phyloP scores from a whole-genome alignment of 1,284 basidiomycete genomes.

The Athelia sp. region DNA sequence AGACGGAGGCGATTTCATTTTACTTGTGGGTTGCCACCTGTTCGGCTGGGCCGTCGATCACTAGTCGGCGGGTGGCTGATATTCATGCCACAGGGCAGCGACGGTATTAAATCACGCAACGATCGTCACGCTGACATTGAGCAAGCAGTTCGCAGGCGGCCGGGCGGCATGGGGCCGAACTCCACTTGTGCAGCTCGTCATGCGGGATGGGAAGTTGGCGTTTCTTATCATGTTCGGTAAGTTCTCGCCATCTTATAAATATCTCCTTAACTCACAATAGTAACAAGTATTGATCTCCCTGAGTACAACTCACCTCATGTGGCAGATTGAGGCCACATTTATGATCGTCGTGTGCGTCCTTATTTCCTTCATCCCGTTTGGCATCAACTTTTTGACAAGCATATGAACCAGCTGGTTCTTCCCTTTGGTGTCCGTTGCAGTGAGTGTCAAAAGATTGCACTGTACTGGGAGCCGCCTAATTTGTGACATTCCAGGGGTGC shows the following conservation, averaged over 20 bases:
- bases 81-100: no score
- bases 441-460: conserved; percentile 7
- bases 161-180: conserved; percentile 6
- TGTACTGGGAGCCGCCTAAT: background rate
- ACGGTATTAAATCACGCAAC: no score
- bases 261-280: background rate
- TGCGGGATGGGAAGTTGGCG: conserved; percentile 13
- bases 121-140: background rate
- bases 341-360: background rate
- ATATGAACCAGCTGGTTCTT: conserved; percentile 5
- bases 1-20: no score
- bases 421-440: conserved; percentile 15
- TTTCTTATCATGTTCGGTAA: conserved; percentile 10
- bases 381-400: background rate
- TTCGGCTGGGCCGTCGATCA: no score
- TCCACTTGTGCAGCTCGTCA: conserved; percentile 8
- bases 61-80: no score
- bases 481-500: conserved; percentile 17
- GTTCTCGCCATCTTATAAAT: background rate
- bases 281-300: conserved; percentile 14
- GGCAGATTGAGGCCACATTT: conserved; percentile 18
- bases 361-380: no score
- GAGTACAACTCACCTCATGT: conserved; percentile 16
- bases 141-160: background rate
- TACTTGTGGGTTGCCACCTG: no score